These are phyloP conservation scores for Thozetella sp. DNA, from an alignment of 495 filamentous ascomycete genomes.

Conservation along the genomic window DNA sequence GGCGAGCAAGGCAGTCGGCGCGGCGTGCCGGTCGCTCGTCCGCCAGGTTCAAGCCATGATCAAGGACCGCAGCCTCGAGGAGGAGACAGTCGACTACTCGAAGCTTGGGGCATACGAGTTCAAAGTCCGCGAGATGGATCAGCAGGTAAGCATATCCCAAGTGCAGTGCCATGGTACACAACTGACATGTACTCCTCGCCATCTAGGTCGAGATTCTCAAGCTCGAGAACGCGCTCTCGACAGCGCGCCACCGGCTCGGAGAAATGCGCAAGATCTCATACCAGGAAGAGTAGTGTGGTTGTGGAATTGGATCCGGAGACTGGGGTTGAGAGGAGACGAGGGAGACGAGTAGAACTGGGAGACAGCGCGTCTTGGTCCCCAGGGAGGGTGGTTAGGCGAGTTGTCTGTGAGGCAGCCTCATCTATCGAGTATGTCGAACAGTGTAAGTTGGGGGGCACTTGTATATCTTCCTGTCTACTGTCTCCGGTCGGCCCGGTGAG, in stretches of 20 bases:
- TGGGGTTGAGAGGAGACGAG: too few relatives aligned
- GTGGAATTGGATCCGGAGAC: too few relatives aligned
- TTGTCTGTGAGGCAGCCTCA: too few relatives aligned
- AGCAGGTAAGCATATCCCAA: constrained; percentile 72
- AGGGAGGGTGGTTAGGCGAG: too few relatives aligned
- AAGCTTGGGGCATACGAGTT: constrained; percentile 92
- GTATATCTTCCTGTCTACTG: too few relatives aligned
- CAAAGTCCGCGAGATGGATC: constrained; percentile 98
- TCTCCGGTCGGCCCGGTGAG: too few relatives aligned
- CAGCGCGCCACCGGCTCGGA: constrained; percentile 80
- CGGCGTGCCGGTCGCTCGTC: constrained; percentile 84
- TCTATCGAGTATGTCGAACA: too few relatives aligned
- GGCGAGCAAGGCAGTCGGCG: constrained; percentile 90
- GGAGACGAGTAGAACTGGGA: too few relatives aligned
- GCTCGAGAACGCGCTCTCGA: constrained; percentile 84
- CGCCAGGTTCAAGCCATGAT: constrained; percentile 95
- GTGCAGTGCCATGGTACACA: constrained; percentile 9
- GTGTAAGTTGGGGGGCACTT: too few relatives aligned
- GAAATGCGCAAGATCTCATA: constrained; percentile 99
- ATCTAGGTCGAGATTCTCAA: constrained; percentile 92
- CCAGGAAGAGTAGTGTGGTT: constrained; percentile 65
- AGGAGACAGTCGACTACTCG: constrained; percentile 86
- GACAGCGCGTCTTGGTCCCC: too few relatives aligned
- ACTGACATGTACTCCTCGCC: constrained; percentile 12
- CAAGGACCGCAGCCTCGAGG: constrained; percentile 76